Evolutionary conservation across 116 monocot species (phyloP), one percentile per base, ranked within the genome.

Genomic region (Posidonia oceanica): DNA sequence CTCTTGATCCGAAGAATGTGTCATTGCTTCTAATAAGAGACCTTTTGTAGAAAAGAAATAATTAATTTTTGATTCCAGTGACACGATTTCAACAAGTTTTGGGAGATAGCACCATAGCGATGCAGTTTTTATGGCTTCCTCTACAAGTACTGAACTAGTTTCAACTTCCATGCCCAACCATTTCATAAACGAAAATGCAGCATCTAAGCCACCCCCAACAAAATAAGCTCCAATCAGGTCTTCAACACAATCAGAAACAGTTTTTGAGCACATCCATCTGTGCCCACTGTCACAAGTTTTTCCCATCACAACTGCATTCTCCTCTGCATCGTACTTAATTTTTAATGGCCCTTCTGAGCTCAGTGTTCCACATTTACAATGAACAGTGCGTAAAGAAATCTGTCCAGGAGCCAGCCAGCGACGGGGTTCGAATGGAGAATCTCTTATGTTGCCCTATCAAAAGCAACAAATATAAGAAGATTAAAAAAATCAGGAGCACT

Each of bases 231-330:
- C 99, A 64, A 99, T 90, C 7, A 99, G 68, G 65, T 90, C 87
- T 79, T 99, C 90, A 44, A 90, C 90, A 77, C 99, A 99, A 80
- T 99, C 99, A 63, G 99, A 79, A 66, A 99, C 80, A 29, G 93
- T 99, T 74, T 99, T 99, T 13, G 99, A 93, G 70, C 99, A 93
- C 41, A 99, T 78, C 99, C 99, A 99, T 38, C 99, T 78, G 69
- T 93, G 99, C 14, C 99, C 99, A 60, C 52, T 69, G 66, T 99
- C 93, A 75, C 99, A 99, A 44, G 80, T 42, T 70, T 84, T 93
- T 52, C 99, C 93, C 38, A 99, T 73, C 40, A 90, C 79, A 36
- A 83, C 63, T 59, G 78, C 61, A 4, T 78, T 85, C 15, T 84
- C 83, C 64, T 82, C 71, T 5, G 55, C 65, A 3, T 75, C 78